These are phyloP conservation scores for Zangia roseola DNA, from an alignment of 768 basidiomycete species.

Conservation along the genomic window DNA sequence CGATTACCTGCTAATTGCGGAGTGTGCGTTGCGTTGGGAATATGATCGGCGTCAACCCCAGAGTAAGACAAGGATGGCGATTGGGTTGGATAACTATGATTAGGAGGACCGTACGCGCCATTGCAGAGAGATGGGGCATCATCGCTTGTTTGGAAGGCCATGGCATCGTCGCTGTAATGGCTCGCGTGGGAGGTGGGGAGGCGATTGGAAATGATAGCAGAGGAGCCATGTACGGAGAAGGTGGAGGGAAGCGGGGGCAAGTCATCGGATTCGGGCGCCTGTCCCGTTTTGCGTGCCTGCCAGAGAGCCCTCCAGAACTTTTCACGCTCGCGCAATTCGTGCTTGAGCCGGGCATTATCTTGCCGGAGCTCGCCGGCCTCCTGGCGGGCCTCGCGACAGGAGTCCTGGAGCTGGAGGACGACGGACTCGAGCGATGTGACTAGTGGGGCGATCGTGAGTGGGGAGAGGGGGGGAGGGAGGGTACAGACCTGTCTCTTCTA, in stretches of 20 bases:
- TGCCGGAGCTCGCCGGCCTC: conserved; percentile 63
- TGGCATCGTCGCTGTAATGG: conserved; percentile 39
- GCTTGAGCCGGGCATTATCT: conserved; percentile 62
- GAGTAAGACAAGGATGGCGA: conserved; percentile 46
- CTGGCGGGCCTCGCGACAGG: conserved; percentile 63
- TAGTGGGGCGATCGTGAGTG: conserved; percentile 30
- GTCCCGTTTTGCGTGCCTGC: conserved; percentile 59
- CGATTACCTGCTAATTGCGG: conserved; percentile 43
- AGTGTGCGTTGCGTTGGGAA: conserved; percentile 19
- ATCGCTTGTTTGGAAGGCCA: conserved; percentile 51
- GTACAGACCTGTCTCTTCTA: conserved; percentile 71
- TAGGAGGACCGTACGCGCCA: conserved; percentile 43
- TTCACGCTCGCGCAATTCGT: conserved; percentile 70
- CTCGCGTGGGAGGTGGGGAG: conserved; percentile 38
- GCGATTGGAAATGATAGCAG: conserved; percentile 33
- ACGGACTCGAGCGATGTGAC: conserved; percentile 86
- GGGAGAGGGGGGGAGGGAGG: neutral
- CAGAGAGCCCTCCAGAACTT: conserved; percentile 70
- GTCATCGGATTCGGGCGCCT: conserved; percentile 52
- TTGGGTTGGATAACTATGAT: conserved; percentile 42
- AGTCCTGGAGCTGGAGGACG: conserved; percentile 80
- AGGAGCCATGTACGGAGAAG: conserved; percentile 35
- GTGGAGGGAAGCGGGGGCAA: conserved; percentile 49
- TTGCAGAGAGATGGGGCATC: conserved; percentile 44
- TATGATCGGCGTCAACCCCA: conserved; percentile 33